These are phyloP conservation scores for Yamadazyma dushanensis DNA, from an alignment of 1,139 yeast species.

Conservation along the genomic window DNA sequence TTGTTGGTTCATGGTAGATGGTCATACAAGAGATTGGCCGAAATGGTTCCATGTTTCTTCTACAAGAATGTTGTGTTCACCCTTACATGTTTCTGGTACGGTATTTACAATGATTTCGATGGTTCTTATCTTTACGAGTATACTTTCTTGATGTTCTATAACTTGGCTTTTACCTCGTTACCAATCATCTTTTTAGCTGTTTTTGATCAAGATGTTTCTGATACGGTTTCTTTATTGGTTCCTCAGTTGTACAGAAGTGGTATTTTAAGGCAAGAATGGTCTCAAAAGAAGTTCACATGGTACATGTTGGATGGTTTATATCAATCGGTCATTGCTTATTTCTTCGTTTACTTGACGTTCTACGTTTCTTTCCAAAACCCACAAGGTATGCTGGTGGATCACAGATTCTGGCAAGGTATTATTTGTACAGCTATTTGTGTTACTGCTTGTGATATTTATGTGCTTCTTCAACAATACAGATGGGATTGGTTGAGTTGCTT, in stretches of 20 bases:
- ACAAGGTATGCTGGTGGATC: slow-evolving; percentile 54
- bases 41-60: slow-evolving; percentile 66
- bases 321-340: slow-evolving; percentile 57
- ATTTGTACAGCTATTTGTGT: slow-evolving; percentile 50
- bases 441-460: slow-evolving; percentile 53
- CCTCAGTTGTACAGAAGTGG: slow-evolving; percentile 62
- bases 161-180: slow-evolving; percentile 63
- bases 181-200: slow-evolving; percentile 61
- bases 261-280: slow-evolving; percentile 53
- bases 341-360: slow-evolving; percentile 54
- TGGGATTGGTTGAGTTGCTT: slow-evolving; percentile 62
- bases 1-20: slow-evolving; percentile 64
- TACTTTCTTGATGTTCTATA: slow-evolving; percentile 63
- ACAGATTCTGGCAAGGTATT: slow-evolving; percentile 59
- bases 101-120: slow-evolving; percentile 57
- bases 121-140: slow-evolving; percentile 64
- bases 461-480: slow-evolving; percentile 54
- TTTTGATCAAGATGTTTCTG: slow-evolving; percentile 63
- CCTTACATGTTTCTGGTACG: slow-evolving; percentile 62
- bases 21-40: slow-evolving; percentile 63
- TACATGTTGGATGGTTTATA: slow-evolving; percentile 62
- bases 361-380: slow-evolving; percentile 45
- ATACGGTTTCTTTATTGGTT: slow-evolving; percentile 53
- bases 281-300: slow-evolving; percentile 50
- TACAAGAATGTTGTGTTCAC: slow-evolving; percentile 63